A percentile compares a stretch with the other conserved stretches of the same genome.
Conservation (phyloP, 352 stramenopile genomes). For the Globisporangium mamillatum region DNA sequence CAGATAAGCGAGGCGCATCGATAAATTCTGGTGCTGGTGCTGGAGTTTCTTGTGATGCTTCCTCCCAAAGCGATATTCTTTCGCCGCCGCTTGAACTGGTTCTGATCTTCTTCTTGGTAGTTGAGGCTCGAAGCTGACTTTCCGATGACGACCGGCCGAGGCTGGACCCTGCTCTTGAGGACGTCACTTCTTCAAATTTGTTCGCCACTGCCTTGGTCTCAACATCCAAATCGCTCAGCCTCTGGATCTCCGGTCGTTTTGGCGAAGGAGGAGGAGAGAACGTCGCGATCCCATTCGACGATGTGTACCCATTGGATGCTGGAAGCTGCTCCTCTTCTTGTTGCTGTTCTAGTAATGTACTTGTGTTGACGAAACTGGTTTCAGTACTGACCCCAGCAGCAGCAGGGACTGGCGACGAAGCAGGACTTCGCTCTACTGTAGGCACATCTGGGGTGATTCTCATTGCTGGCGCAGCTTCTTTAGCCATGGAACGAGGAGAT, state of each 20-base stretch:
- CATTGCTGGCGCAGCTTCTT: constrained; percentile 4
- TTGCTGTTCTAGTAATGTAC: not conserved
- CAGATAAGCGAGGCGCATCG: not conserved
- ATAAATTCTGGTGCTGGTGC: not conserved
- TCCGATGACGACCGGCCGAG: not conserved
- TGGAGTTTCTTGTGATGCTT: not conserved
- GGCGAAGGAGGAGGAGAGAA: constrained; percentile 9
- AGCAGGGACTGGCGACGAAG: constrained; percentile 3
- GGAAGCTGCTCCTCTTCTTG: not conserved
- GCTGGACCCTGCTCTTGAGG: not conserved
- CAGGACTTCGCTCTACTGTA: not conserved
- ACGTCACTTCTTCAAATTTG: not conserved
- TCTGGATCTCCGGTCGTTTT: constrained; percentile 6
- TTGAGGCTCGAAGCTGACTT: not conserved
- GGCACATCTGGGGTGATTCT: not conserved
- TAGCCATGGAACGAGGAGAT: not conserved
- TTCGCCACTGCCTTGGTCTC: constrained; percentile 4
- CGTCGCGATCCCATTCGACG: not conserved
- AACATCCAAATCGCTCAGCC: constrained; percentile 9
- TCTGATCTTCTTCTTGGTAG: not conserved
- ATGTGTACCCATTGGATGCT: not conserved
- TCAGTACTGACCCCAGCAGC: not conserved
- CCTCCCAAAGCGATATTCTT: constrained; percentile 15
- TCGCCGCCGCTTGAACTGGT: constrained; percentile 8
- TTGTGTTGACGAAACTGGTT: not conserved